A percentile compares a stretch with the other conserved stretches of the same genome.
Conservation (phyloP, 257 asterid species). For the Verbascum thapsus region DNA sequence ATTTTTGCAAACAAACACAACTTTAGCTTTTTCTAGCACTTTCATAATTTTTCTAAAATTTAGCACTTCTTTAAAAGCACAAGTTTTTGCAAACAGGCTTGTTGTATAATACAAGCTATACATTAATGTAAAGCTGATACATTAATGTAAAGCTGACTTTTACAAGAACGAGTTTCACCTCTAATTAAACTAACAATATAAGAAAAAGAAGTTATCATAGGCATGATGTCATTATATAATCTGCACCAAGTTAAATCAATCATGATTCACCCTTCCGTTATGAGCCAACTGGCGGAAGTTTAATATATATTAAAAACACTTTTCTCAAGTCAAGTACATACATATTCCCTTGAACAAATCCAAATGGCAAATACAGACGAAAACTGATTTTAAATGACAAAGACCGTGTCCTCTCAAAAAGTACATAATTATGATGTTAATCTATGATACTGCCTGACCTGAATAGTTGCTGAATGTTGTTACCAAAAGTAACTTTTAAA, state of each 20-base stretch:
- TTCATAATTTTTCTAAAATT: too few relatives aligned
- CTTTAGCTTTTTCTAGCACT: too few relatives aligned
- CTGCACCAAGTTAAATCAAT: neutral
- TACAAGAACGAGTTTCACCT: neutral
- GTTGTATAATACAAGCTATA: too few relatives aligned
- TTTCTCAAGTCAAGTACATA: neutral
- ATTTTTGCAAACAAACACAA: too few relatives aligned
- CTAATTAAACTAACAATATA: neutral
- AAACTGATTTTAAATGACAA: neutral
- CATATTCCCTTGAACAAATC: neutral
- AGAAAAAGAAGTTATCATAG: neutral
- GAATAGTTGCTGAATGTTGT: neutral
- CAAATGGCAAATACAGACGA: neutral
- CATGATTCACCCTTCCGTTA: neutral
- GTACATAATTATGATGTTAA: conserved; percentile 3
- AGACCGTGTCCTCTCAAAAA: neutral
- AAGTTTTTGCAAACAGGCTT: too few relatives aligned
- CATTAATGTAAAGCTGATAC: conserved; percentile 1
- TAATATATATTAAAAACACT: neutral
- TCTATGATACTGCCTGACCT: neutral
- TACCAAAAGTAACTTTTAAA: too few relatives aligned
- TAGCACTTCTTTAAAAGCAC: too few relatives aligned
- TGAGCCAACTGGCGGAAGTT: neutral
- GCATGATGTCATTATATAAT: neutral
- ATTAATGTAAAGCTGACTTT: conserved; percentile 14